Evolutionary conservation across 176 grass and related monocot species (phyloP).

Genomic region (Eleusine indica): DNA sequence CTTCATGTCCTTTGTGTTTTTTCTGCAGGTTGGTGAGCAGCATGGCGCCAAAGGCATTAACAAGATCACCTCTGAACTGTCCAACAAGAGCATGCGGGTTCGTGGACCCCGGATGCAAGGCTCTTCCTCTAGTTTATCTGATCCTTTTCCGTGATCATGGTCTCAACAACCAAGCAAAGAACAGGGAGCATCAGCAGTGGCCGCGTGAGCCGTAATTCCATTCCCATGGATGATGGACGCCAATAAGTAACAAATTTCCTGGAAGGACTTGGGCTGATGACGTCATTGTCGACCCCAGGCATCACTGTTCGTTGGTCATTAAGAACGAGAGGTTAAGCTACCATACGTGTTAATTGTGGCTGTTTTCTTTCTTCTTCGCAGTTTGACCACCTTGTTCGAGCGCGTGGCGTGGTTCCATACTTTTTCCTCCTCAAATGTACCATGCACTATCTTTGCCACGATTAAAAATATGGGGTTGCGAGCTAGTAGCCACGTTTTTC

Average conservation of each 20-base stretch:
- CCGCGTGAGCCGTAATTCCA: slow-evolving; percentile 5
- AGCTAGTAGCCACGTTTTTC: not conserved
- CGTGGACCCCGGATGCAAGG: slow-evolving; percentile 25
- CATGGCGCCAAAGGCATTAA: slow-evolving; percentile 20
- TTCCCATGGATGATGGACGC: not conserved
- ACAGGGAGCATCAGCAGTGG: not conserved
- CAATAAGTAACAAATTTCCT: not conserved
- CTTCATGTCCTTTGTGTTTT: not conserved
- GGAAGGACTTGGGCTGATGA: not conserved
- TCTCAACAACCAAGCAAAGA: slow-evolving; percentile 17
- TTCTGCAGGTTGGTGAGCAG: not conserved
- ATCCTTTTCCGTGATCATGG: not conserved
- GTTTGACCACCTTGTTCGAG: not conserved
- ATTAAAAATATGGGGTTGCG: too few relatives aligned
- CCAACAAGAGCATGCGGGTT: slow-evolving; percentile 19
- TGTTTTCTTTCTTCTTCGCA: not conserved
- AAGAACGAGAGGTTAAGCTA: not conserved
- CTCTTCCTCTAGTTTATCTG: slow-evolving; percentile 9
- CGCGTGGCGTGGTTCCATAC: too few relatives aligned
- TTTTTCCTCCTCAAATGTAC: too few relatives aligned
- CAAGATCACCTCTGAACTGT: not conserved
- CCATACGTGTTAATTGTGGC: not conserved
- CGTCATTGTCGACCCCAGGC: not conserved
- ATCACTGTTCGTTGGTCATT: not conserved
- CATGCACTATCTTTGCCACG: too few relatives aligned